Percentiles rank a stretch among this genome's conserved stretches.
These are phyloP conservation scores for Metschnikowia baotianmanensis DNA, from an alignment of 805 yeast genomes.

Conservation along the genomic window DNA sequence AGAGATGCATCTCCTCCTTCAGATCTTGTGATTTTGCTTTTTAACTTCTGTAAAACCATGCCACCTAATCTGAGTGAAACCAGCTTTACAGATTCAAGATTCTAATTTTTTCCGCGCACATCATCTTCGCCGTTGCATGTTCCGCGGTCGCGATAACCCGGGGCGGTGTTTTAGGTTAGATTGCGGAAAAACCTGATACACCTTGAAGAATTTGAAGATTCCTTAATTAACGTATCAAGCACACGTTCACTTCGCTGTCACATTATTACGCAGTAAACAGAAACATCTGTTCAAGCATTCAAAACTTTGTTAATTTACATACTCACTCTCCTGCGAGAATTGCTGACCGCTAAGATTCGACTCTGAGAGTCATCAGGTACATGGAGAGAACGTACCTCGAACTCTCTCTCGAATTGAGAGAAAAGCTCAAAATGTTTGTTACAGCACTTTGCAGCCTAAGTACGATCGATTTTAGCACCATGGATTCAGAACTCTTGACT, in stretches of 20 bases:
- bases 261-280: no score
- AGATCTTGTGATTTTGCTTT: neutral
- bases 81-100: neutral
- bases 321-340: neutral
- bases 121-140: neutral
- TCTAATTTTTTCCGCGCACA: neutral
- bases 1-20: neutral
- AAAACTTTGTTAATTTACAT: no score
- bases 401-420: neutral
- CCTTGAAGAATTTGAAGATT: no score
- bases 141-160: neutral
- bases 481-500: neutral
- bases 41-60: slow-evolving; percentile 1
- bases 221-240: no score
- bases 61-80: neutral
- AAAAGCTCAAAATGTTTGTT: slow-evolving; percentile 1
- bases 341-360: neutral
- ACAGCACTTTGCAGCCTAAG: slow-evolving; percentile 5
- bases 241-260: no score
- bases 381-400: neutral
- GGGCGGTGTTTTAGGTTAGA: neutral
- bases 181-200: no score
- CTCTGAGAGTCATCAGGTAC: neutral
- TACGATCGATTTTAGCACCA: neutral
- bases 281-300: no score